Conservation (phyloP, 768 basidiomycete species). For the Floccularia luteovirens region DNA sequence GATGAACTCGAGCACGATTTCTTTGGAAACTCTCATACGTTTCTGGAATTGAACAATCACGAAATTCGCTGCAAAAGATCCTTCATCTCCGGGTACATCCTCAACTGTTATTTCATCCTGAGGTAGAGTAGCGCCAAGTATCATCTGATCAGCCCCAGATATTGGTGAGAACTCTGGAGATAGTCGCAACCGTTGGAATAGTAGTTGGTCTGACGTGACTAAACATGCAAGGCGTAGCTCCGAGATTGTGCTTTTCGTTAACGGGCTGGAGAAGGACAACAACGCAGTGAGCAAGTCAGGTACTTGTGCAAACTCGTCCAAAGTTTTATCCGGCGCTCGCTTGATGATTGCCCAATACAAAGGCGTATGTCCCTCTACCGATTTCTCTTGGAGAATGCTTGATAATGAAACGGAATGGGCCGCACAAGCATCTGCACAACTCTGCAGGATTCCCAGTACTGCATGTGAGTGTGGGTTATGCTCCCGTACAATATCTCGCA, state of each 20-base stretch:
- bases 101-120: conserved; percentile 50
- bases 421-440: conserved; percentile 56
- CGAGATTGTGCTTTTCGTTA: conserved; percentile 32
- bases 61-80: conserved; percentile 47
- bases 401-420: conserved; percentile 42
- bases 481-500: conserved; percentile 48
- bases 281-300: conserved; percentile 41
- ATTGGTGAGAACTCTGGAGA: conserved; percentile 45
- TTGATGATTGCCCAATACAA: conserved; percentile 52
- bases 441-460: conserved; percentile 40
- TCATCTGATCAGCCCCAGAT: conserved; percentile 45
- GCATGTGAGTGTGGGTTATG: conserved; percentile 20
- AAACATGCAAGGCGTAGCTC: conserved; percentile 67
- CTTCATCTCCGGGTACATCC: conserved; percentile 40
- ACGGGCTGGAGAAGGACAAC: conserved; percentile 42
- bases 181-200: conserved; percentile 52
- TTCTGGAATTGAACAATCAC: conserved; percentile 55
- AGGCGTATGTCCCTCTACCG: conserved; percentile 57
- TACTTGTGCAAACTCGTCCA: conserved; percentile 15
- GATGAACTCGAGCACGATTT: conserved; percentile 57
- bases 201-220: conserved; percentile 47
- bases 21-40: conserved; percentile 57
- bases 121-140: conserved; percentile 32
- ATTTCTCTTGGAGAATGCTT: conserved; percentile 50
- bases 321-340: neutral